A percentile compares a stretch with the other conserved stretches of the same genome.
Evolutionary conservation across 371 early-diverging fungal genomes (phyloP).

Genomic region (Blakeslea trispora): DNA sequence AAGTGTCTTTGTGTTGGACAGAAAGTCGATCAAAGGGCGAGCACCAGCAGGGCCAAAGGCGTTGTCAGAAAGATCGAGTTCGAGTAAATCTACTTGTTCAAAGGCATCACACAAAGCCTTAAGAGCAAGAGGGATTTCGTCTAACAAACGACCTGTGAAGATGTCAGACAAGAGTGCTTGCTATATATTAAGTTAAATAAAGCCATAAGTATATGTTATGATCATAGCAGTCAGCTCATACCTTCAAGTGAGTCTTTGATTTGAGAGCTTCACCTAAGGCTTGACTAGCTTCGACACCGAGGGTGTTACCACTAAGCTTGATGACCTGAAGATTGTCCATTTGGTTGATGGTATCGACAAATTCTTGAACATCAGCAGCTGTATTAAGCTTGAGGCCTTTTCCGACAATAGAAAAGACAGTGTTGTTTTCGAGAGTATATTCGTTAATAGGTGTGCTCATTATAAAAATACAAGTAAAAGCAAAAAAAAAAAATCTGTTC

Average conservation of each 20-base stretch:
- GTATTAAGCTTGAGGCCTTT: constrained; percentile 82
- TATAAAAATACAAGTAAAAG: constrained; percentile 1
- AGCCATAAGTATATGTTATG: background rate
- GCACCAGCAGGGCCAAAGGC: constrained; percentile 97
- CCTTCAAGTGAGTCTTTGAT: constrained; percentile 71
- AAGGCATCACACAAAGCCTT: constrained; percentile 86
- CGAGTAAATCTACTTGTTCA: constrained; percentile 69
- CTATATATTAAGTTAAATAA: constrained; percentile 14
- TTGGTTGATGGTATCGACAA: constrained; percentile 68
- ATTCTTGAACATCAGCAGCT: constrained; percentile 77
- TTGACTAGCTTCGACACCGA: constrained; percentile 90
- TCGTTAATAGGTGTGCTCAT: constrained; percentile 47
- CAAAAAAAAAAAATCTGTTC: background rate
- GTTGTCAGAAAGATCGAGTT: constrained; percentile 93
- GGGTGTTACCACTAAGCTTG: constrained; percentile 89
- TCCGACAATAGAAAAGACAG: constrained; percentile 65
- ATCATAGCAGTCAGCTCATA: constrained; percentile 43
- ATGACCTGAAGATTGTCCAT: constrained; percentile 73
- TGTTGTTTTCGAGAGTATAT: constrained; percentile 45
- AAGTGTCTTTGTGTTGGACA: constrained; percentile 78
- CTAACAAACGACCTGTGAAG: constrained; percentile 90
- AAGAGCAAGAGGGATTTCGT: constrained; percentile 87
- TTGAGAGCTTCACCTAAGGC: constrained; percentile 80
- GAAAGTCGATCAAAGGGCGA: constrained; percentile 80
- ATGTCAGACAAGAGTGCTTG: constrained; percentile 80